Percentiles rank a stretch among this genome's conserved stretches.
These are phyloP conservation scores for Lanzia echinophila DNA, from an alignment of 2,329 filamentous ascomycete genomes.

Conservation along the genomic window DNA sequence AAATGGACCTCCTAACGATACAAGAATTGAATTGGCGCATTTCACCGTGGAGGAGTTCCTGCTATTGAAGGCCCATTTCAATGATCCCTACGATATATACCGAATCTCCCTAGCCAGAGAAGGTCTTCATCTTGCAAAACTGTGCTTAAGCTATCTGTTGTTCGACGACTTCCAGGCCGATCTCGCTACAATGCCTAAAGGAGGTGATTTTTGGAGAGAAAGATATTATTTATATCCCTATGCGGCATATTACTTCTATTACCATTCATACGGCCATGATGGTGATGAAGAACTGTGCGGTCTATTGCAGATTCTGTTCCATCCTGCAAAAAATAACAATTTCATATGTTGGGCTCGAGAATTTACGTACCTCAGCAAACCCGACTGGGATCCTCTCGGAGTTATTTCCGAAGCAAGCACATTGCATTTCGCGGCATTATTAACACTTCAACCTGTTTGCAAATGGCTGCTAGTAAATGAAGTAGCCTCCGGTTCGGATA, in stretches of 20 bases:
- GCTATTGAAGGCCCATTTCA: background rate
- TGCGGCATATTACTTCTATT: background rate
- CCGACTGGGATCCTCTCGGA: background rate
- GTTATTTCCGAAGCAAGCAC: background rate
- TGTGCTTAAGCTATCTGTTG: background rate
- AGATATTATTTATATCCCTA: background rate
- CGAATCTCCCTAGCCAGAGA: background rate
- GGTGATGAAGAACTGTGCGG: background rate
- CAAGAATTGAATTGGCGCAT: constrained; percentile 20
- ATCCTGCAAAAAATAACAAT: background rate
- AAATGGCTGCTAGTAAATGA: background rate
- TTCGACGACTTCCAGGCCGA: background rate
- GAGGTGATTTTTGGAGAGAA: background rate
- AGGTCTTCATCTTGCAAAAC: background rate
- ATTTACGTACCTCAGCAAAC: background rate
- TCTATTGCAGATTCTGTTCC: background rate
- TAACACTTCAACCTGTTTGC: background rate
- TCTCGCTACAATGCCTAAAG: background rate
- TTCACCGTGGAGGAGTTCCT: constrained; percentile 26
- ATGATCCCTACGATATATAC: background rate
- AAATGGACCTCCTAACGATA: background rate
- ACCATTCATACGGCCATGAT: background rate
- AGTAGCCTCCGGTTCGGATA: background rate
- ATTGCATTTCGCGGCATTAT: background rate
- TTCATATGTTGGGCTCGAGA: background rate